phyloP scores from a whole-genome alignment of 179 eudicot species.

The Patellifolia procumbens region DNA sequence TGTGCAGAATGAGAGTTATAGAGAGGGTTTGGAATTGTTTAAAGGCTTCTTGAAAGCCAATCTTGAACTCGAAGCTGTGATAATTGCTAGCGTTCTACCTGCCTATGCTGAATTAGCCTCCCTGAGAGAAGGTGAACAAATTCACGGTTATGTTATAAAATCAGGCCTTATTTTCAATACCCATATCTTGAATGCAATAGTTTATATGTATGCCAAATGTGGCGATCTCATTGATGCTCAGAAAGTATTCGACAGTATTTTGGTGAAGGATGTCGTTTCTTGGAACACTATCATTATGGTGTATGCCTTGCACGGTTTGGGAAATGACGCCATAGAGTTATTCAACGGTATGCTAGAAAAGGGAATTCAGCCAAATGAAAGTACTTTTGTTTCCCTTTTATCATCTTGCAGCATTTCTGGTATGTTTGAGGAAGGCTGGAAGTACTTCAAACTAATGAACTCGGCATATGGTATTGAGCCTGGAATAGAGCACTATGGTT shows the following conservation, averaged over 20 bases:
- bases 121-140: slow-evolving; percentile 59
- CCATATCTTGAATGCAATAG: slow-evolving; percentile 48
- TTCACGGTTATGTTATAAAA: slow-evolving; percentile 51
- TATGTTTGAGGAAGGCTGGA: slow-evolving; percentile 62
- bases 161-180: slow-evolving; percentile 29
- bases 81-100: slow-evolving; percentile 54
- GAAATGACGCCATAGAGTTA: slow-evolving; percentile 39
- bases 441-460: slow-evolving; percentile 62
- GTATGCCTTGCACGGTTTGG: slow-evolving; percentile 68
- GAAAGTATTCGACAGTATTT: slow-evolving; percentile 44
- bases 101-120: slow-evolving; percentile 64
- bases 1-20: slow-evolving; percentile 48
- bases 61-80: slow-evolving; percentile 52
- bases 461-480: slow-evolving; percentile 55
- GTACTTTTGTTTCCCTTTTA: slow-evolving; percentile 68
- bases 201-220: slow-evolving; percentile 68
- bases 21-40: slow-evolving; percentile 51
- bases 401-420: slow-evolving; percentile 66
- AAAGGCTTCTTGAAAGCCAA: slow-evolving; percentile 32
- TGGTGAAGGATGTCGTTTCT: slow-evolving; percentile 56
- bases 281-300: slow-evolving; percentile 85
- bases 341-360: slow-evolving; percentile 54
- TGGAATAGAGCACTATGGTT: slow-evolving; percentile 80
- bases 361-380: slow-evolving; percentile 52
- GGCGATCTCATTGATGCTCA: slow-evolving; percentile 58